Evolutionary conservation across 352 stramenopile genomes (phyloP).

Genomic region (Plasmopara viticola): DNA sequence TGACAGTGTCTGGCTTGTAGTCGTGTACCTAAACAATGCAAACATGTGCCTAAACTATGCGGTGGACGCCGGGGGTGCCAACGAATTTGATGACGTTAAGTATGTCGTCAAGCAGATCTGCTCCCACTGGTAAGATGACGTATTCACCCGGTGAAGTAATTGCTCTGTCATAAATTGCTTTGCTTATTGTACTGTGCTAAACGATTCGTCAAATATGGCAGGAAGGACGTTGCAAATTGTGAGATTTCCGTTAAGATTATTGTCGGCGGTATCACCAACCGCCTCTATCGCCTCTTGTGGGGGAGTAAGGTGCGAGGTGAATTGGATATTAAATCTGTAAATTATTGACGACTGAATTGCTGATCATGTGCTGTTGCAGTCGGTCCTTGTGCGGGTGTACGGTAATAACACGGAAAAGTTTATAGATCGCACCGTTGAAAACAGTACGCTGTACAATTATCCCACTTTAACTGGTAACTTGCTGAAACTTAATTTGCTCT

Average conservation of each 20-base stretch:
- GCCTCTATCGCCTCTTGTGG: conserved; percentile 83
- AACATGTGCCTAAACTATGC: conserved; percentile 62
- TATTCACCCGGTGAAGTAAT: not conserved
- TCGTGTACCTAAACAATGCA: conserved; percentile 79
- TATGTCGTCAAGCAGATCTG: conserved; percentile 66
- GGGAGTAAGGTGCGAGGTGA: conserved; percentile 34
- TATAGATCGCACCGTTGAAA: conserved; percentile 89
- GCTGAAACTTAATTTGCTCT: conserved; percentile 8
- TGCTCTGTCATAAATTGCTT: not conserved
- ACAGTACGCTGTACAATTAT: conserved; percentile 44
- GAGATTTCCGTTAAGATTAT: conserved; percentile 83
- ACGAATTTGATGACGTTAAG: conserved; percentile 83
- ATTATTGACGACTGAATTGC: not conserved
- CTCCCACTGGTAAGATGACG: conserved; percentile 37
- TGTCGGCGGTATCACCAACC: conserved; percentile 90
- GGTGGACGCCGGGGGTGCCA: conserved; percentile 47
- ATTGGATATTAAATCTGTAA: not conserved
- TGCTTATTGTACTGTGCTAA: not conserved
- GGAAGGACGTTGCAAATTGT: conserved; percentile 42
- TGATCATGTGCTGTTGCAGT: conserved; percentile 22
- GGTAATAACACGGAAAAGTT: conserved; percentile 90
- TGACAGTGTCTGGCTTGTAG: conserved; percentile 19
- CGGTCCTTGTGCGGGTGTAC: conserved; percentile 88
- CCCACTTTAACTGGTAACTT: not conserved
- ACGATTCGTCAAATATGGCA: conserved; percentile 15